Base-by-base conservation (phyloP, 176 grass and related monocot genomes). In the Musa acuminata region DNA sequence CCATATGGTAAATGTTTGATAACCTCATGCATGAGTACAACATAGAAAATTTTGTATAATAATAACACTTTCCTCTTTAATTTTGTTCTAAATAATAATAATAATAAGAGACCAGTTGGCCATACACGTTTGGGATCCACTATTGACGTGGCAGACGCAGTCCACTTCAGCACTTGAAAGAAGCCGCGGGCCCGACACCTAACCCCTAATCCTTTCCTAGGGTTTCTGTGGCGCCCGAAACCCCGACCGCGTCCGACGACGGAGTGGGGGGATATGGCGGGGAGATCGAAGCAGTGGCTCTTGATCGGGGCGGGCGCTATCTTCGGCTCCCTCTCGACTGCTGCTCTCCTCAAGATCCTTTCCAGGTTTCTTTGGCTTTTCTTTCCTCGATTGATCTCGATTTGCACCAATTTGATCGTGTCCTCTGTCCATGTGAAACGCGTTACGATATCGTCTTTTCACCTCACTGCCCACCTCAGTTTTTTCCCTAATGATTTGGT, bases 251-350 rank as follows among this genome's bases (percentile, higher is more conserved):
- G 20, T 13, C 24, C 27, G 13, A 26, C 13, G 25, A 29, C 48
- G 12, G 0, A 17, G 1, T 14, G 13, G 13, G 66, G 10, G 52
- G 73, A 72, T 53, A 87, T 89, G 90, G 80, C 76, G 54, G 85
- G 86, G 49, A 85, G 43, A 64, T 86, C 88, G 58, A 87, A 74
- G 84, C 81, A 87, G 67, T 89, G 84, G 81, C 82, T 87, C 17
- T 78, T 82, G 43, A 80, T 88, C 59, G 86, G 76, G 11, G 72
- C 80, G 8, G 78, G 88, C 49, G 90, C 82, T 13, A 68, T 79
- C 20, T 62, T 89, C 27, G 88, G 90, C 12, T 92, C 84, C 52
- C 54, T 99, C 75, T 84, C 88, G 8, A 65, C 82, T 6, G 55
- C 86, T 2, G 75, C 86, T 51, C 4, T 91, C 51, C 75, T 87